Conservation (phyloP, 2,329 filamentous ascomycete species). For the Lasiodiplodia sp. region DNA sequence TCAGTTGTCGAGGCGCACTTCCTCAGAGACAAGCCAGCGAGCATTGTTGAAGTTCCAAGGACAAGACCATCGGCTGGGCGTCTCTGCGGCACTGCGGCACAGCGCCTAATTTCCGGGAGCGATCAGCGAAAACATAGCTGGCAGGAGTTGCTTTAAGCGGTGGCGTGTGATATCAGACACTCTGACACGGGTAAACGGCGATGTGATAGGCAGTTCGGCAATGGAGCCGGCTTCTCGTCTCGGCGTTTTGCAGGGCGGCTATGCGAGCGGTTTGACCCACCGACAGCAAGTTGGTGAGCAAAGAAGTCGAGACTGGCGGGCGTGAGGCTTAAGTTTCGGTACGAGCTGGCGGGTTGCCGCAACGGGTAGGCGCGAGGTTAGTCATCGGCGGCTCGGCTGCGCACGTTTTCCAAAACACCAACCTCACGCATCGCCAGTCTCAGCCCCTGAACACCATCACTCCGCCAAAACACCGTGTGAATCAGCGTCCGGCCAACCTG, state of each 20-base stretch:
- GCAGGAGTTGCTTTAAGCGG: no score
- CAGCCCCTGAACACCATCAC: conserved; percentile 3
- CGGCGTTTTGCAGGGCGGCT: not conserved
- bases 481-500: not conserved
- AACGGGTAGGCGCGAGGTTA: not conserved
- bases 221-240: not conserved
- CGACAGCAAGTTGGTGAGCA: not conserved
- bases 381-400: conserved; percentile 18
- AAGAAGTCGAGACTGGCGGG: not conserved
- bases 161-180: no score
- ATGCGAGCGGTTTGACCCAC: conserved; percentile 18
- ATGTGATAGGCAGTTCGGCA: not conserved
- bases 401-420: conserved; percentile 21
- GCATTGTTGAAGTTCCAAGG: no score
- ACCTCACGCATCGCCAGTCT: conserved; percentile 19
- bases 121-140: no score
- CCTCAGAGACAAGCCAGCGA: no score
- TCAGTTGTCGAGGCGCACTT: no score
- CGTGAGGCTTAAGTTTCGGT: not conserved
- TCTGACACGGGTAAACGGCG: not conserved
- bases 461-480: conserved; percentile 23
- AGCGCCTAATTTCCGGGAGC: no score
- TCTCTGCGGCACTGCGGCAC: no score
- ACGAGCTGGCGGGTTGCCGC: not conserved
- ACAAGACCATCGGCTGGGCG: no score